Conservation (phyloP, 108 stramenopile species). For the Pseudonitzschia multistriata region DNA sequence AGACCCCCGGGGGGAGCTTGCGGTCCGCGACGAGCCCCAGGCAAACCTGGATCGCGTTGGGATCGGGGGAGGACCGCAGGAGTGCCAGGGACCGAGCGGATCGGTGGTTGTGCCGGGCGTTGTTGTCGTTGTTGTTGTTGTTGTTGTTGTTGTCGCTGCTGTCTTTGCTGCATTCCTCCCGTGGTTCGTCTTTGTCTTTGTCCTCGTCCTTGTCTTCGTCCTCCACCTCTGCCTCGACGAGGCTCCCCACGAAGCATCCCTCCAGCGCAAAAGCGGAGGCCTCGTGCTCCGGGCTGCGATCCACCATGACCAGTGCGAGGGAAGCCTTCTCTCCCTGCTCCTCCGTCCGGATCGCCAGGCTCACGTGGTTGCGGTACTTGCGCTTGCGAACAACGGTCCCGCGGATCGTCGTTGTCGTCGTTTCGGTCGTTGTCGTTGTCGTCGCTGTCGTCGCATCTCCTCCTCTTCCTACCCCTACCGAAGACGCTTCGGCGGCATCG, state of each 20-base stretch:
- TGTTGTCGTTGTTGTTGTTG: background rate
- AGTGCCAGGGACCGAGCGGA: background rate
- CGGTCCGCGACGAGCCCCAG: slow-evolving; percentile 8
- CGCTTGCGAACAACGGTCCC: slow-evolving; percentile 9
- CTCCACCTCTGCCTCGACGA: background rate
- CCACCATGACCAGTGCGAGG: slow-evolving; percentile 1
- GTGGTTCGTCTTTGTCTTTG: background rate
- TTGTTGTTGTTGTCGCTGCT: background rate
- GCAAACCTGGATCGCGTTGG: slow-evolving; percentile 9
- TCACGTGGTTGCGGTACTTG: slow-evolving; percentile 2
- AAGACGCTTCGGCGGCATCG: too few relatives aligned
- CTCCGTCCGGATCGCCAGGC: background rate
- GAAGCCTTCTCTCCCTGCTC: background rate
- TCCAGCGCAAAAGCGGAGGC: background rate
- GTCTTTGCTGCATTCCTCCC: too few relatives aligned
- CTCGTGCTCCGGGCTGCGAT: background rate
- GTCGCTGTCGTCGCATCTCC: too few relatives aligned
- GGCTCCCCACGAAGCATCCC: background rate
- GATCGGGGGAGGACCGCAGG: slow-evolving; percentile 20
- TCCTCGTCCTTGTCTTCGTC: background rate
- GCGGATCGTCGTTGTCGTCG: too few relatives aligned
- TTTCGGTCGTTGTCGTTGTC: too few relatives aligned
- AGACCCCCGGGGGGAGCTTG: background rate
- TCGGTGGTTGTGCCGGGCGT: background rate
- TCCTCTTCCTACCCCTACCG: too few relatives aligned